Conservation (phyloP, 1,284 basidiomycete genomes). For the Fomes fomentarius region DNA sequence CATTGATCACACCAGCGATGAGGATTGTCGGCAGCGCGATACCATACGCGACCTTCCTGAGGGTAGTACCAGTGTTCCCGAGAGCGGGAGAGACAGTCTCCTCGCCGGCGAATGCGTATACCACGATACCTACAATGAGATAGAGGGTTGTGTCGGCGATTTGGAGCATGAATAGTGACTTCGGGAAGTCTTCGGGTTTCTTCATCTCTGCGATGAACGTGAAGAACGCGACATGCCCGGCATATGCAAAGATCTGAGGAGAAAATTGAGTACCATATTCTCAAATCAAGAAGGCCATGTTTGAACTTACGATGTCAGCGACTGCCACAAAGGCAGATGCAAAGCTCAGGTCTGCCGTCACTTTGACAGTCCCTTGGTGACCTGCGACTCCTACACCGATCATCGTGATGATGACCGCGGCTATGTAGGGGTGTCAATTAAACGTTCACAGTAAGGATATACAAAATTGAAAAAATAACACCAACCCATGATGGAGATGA, state of each 20-base stretch:
- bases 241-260: slow-evolving; percentile 54
- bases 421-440: slow-evolving; percentile 13
- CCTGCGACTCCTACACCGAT: slow-evolving; percentile 52
- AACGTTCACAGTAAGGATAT: background rate
- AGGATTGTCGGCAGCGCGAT: slow-evolving; percentile 38
- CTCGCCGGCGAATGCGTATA: slow-evolving; percentile 33
- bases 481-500: slow-evolving; percentile 43
- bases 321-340: slow-evolving; percentile 55
- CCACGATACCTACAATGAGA: slow-evolving; percentile 36
- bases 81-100: slow-evolving; percentile 34
- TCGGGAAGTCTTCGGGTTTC: slow-evolving; percentile 41
- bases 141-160: slow-evolving; percentile 36
- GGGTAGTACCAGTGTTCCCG: slow-evolving; percentile 32
- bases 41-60: slow-evolving; percentile 34
- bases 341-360: slow-evolving; percentile 45
- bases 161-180: slow-evolving; percentile 34
- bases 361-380: slow-evolving; percentile 43
- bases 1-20: slow-evolving; percentile 37
- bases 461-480: slow-evolving; percentile 35
- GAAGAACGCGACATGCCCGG: slow-evolving; percentile 51
- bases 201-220: slow-evolving; percentile 61
- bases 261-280: background rate
- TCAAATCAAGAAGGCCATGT: background rate
- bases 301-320: slow-evolving; percentile 48
- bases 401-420: slow-evolving; percentile 49